Conservation (phyloP, 257 asterid species). For the Solanum pennellii region DNA sequence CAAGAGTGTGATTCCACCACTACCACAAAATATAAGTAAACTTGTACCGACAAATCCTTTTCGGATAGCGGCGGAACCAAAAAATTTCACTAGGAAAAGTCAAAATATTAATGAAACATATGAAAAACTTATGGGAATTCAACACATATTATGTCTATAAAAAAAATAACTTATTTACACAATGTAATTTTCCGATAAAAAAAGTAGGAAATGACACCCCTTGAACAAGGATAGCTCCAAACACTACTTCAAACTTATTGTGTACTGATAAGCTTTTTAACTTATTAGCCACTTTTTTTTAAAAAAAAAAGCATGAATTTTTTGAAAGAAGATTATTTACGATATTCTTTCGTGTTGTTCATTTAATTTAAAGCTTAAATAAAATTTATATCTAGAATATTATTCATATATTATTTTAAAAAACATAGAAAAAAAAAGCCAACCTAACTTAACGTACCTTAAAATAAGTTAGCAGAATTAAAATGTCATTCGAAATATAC, state of each 20-base stretch:
- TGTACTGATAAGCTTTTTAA: background rate
- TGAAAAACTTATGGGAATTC: background rate
- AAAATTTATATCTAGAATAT: too few relatives aligned
- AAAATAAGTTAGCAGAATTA: background rate
- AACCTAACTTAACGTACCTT: too few relatives aligned
- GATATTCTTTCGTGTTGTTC: background rate
- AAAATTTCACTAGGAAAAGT: background rate
- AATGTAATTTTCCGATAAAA: rapidly evolving
- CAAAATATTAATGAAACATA: background rate
- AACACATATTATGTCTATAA: background rate
- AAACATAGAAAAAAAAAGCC: background rate
- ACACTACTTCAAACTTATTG: background rate
- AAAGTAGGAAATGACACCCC: background rate
- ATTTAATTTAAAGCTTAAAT: background rate
- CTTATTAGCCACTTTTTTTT: background rate
- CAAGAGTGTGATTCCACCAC: background rate
- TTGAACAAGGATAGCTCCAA: background rate
- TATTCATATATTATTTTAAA: background rate
- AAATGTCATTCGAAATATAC: background rate
- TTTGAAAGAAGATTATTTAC: background rate
- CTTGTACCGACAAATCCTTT: background rate
- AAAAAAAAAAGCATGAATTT: background rate
- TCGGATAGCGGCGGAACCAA: rapidly evolving
- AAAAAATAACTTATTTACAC: background rate
- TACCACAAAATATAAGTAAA: background rate